A percentile compares a stretch with the other conserved stretches of the same genome.
Evolutionary conservation across 352 stramenopile genomes (phyloP).

Genomic region (Phytophthora rubi): DNA sequence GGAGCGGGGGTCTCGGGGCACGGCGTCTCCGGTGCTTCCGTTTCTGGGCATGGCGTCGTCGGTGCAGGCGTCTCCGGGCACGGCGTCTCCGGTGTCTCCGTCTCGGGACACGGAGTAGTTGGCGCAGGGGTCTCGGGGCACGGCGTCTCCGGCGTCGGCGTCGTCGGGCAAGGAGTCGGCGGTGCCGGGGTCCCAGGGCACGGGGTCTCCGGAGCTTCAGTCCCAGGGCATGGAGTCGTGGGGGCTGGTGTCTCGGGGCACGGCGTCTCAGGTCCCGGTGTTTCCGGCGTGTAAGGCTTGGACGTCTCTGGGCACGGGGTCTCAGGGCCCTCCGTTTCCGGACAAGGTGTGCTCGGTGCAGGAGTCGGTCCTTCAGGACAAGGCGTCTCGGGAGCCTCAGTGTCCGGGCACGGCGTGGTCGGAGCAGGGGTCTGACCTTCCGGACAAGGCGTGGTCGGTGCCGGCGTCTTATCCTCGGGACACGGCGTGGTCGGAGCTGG

Average conservation of each 20-base stretch:
- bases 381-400: constrained; percentile 1
- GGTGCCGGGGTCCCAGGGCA: constrained; percentile 3
- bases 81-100: background rate
- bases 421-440: constrained; percentile 7
- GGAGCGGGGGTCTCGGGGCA: constrained; percentile 7
- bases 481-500: background rate
- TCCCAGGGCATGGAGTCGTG: background rate
- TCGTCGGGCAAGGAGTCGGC: constrained; percentile 10
- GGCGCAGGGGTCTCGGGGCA: constrained; percentile 5
- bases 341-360: background rate
- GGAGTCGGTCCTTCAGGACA: constrained; percentile 1
- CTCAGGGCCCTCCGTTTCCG: background rate
- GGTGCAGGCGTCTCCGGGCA: background rate
- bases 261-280: constrained; percentile 4
- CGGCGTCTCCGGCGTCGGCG: background rate
- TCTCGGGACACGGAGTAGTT: constrained; percentile 7
- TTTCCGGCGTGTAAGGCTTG: constrained; percentile 2
- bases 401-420: background rate
- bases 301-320: constrained; percentile 8
- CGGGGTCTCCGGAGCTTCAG: background rate
- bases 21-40: constrained; percentile 2
- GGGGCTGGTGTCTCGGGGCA: constrained; percentile 8
- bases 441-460: constrained; percentile 10
- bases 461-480: background rate
- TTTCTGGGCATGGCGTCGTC: constrained; percentile 2